Conservation (phyloP, 805 yeast genomes). For the Metschnikowia aberdeeniae region DNA sequence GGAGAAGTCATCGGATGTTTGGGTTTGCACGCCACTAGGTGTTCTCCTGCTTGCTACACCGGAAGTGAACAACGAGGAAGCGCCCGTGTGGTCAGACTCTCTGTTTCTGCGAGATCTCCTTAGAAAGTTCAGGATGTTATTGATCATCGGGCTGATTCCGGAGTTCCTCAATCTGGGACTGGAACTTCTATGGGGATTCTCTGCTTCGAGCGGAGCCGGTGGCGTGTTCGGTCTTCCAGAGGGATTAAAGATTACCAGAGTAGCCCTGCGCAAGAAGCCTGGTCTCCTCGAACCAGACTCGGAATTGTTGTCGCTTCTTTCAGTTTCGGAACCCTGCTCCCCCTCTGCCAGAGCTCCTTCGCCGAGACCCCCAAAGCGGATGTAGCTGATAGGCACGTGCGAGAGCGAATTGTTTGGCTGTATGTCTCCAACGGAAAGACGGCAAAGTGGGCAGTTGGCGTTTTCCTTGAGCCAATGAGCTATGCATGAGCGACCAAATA, state of each 20-base stretch:
- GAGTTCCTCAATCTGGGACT: slow-evolving; percentile 8
- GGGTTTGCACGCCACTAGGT: slow-evolving; percentile 41
- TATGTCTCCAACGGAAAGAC: slow-evolving; percentile 35
- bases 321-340: neutral
- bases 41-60: slow-evolving; percentile 50
- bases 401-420: slow-evolving; percentile 3
- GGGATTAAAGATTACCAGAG: slow-evolving; percentile 11
- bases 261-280: slow-evolving; percentile 12
- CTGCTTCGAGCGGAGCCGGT: slow-evolving; percentile 9
- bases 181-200: neutral
- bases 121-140: slow-evolving; percentile 13
- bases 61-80: slow-evolving; percentile 34
- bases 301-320: neutral
- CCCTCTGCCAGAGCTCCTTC: neutral
- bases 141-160: slow-evolving; percentile 14
- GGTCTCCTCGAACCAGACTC: slow-evolving; percentile 1
- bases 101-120: slow-evolving; percentile 9
- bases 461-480: slow-evolving; percentile 76
- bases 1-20: slow-evolving; percentile 9
- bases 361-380: slow-evolving; percentile 14
- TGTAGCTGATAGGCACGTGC: slow-evolving; percentile 11
- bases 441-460: slow-evolving; percentile 83
- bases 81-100: slow-evolving; percentile 6
- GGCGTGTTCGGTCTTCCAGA: slow-evolving; percentile 10
- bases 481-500: slow-evolving; percentile 83